Conservation (phyloP, 2,329 filamentous ascomycete species). For the Claviceps pazoutovae region DNA sequence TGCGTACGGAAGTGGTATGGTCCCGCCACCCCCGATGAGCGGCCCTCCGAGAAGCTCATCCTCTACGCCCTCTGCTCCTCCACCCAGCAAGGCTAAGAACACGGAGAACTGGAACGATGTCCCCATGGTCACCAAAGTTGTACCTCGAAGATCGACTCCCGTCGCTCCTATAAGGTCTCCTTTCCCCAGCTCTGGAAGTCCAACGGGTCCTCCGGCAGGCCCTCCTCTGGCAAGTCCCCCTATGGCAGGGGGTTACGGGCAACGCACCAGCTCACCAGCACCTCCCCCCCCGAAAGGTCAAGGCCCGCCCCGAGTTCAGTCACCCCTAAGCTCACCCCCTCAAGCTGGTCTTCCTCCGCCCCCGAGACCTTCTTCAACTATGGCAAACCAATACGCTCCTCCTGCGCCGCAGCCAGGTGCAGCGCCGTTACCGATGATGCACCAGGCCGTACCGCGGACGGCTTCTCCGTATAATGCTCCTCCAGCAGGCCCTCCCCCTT, state of each 20-base stretch:
- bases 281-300: constrained; percentile 67
- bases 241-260: constrained; percentile 39
- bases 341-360: constrained; percentile 36
- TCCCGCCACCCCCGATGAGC: constrained; percentile 15
- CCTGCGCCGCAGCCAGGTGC: constrained; percentile 50
- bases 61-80: constrained; percentile 48
- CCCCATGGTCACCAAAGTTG: constrained; percentile 64
- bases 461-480: constrained; percentile 79
- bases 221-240: constrained; percentile 21
- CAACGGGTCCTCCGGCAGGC: constrained; percentile 22
- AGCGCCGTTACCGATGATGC: constrained; percentile 37
- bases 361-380: constrained; percentile 49
- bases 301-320: constrained; percentile 55
- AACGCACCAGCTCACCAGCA: constrained; percentile 57
- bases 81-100: constrained; percentile 56
- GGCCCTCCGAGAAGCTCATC: constrained; percentile 39
- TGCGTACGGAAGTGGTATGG: constrained; percentile 22
- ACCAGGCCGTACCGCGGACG: constrained; percentile 54
- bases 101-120: constrained; percentile 90
- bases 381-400: constrained; percentile 39
- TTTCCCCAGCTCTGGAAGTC: constrained; percentile 52
- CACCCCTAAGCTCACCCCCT: constrained; percentile 45
- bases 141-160: constrained; percentile 64
- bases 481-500: constrained; percentile 52
- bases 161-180: constrained; percentile 58